These are phyloP conservation scores for Pisolithus tinctorius DNA, from an alignment of 768 basidiomycete species.

Conservation along the genomic window DNA sequence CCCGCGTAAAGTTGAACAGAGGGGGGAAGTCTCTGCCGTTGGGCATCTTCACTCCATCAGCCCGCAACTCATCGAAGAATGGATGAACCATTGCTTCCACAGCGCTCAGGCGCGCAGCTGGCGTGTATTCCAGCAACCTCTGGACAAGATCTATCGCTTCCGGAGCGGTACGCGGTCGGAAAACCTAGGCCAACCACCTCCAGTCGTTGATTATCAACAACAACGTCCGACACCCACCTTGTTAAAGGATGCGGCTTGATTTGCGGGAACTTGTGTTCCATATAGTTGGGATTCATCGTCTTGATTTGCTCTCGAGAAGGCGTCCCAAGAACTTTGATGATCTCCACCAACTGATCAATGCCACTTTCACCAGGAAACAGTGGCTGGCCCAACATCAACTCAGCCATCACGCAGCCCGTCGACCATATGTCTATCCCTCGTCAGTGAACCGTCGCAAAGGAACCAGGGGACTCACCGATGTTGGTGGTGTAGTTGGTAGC, in stretches of 20 bases:
- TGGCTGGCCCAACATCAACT: constrained; percentile 98
- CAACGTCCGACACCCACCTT: constrained; percentile 48
- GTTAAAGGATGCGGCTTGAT: constrained; percentile 98
- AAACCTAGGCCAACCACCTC: constrained; percentile 55
- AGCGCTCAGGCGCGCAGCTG: constrained; percentile 82
- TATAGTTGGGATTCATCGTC: constrained; percentile 99
- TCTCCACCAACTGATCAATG: constrained; percentile 98
- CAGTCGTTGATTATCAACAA: constrained; percentile 8
- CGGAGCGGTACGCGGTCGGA: constrained; percentile 92
- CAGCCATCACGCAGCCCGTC: constrained; percentile 99
- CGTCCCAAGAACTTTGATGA: constrained; percentile 98
- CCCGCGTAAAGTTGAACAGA: constrained; percentile 92
- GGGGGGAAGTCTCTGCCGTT: constrained; percentile 95
- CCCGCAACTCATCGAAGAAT: constrained; percentile 95
- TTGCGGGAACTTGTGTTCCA: constrained; percentile 99
- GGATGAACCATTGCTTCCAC: constrained; percentile 90
- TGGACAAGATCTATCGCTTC: constrained; percentile 96
- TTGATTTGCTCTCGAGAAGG: constrained; percentile 99
- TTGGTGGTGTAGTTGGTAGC: constrained; percentile 99
- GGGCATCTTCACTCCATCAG: constrained; percentile 89
- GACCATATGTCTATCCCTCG: constrained; percentile 86
- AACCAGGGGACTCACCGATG: constrained; percentile 63
- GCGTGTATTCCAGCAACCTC: constrained; percentile 97
- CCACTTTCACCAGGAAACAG: constrained; percentile 98
- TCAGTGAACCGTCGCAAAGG: background rate